A percentile compares a stretch with the other conserved stretches of the same genome.
These are phyloP conservation scores for Cryphonectria japonica DNA, from an alignment of 2,329 filamentous ascomycete genomes.

Conservation along the genomic window DNA sequence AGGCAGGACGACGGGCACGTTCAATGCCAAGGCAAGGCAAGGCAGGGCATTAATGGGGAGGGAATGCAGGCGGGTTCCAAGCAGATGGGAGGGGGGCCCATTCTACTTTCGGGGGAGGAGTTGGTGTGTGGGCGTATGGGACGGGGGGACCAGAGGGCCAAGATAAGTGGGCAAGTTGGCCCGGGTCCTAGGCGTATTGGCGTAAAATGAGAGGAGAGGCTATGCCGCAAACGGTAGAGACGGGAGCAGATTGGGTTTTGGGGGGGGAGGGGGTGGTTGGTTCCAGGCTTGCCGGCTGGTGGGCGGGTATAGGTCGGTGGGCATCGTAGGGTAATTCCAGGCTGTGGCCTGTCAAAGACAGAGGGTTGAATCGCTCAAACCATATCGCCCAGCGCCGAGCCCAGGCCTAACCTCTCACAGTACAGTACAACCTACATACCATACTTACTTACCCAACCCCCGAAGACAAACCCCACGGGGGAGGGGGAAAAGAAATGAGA, in stretches of 20 bases:
- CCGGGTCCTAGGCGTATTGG: constrained; percentile 2
- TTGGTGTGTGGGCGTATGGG: background rate
- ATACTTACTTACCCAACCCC: too few relatives aligned
- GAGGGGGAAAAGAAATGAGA: background rate
- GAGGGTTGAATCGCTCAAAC: background rate
- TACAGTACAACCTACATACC: background rate
- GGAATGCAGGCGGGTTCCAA: constrained; percentile 11
- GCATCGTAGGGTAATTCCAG: background rate
- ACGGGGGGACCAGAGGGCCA: background rate
- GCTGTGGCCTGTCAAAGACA: background rate
- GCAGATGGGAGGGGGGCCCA: constrained; percentile 1
- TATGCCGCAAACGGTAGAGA: constrained; percentile 9
- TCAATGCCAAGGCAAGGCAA: constrained; percentile 7
- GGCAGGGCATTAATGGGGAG: constrained; percentile 5
- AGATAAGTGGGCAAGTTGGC: background rate
- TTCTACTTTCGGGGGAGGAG: background rate
- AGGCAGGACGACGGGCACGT: background rate
- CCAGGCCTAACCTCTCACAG: background rate
- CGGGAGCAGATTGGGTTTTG: background rate
- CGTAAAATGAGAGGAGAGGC: background rate
- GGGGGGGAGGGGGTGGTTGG: background rate
- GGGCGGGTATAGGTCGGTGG: background rate
- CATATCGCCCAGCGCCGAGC: background rate
- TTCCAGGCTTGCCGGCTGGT: background rate
- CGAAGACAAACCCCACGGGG: too few relatives aligned